Evolutionary conservation across 2,329 filamentous ascomycete species (phyloP), one percentile per base, ranked within the genome.

Genomic region (Rhexocercosporidium sp.): DNA sequence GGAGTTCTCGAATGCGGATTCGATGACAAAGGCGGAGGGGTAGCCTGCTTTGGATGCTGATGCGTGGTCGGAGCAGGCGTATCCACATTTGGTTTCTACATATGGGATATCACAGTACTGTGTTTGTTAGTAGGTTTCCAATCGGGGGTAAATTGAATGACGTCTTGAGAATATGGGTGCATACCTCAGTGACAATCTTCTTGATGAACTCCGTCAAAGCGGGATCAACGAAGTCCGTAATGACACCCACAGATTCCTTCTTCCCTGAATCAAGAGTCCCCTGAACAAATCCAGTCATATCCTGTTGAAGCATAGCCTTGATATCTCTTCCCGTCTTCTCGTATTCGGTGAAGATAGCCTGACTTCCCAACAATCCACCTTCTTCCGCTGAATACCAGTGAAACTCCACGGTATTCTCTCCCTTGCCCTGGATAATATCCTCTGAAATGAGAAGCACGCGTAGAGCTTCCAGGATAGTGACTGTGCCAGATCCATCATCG

Each of bases 261-360:
- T 92, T 85, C 67, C 94, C 94, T 3, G 92, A 90, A 71, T 96
- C 92, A 22, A 96, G 81, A 0, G 94, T 97, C 75, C 90, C 90
- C 78, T 94, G 88, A 5, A 94, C 86, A 78, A 91, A 97, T 20
- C 95, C 95, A 1, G 93, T 97, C 95, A 98, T 98, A 80, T 98
- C 95, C 81, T 98, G 95, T 82, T 98, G 95, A 64, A 98, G 87
- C 96, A 98, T 98, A 39, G 95, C 95, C 82, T 95, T 96, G 79
- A 98, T 86, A 71, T 95, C 89, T 29, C 90, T 87, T 37, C 86
- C 85, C 25, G 86, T 80, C 77, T 90, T 88, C 79, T 92, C 90
- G 77, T 98, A 98, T 8, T 87, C 82, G 60, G 87, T 85, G 83
- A 97, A 98, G 78, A 98, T 92, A 64, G 92, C 94, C 79, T 97